Evolutionary conservation across 306 rosid species (phyloP), one percentile per base, ranked within the genome.

Genomic region (Pterocarpus macrocarpus): DNA sequence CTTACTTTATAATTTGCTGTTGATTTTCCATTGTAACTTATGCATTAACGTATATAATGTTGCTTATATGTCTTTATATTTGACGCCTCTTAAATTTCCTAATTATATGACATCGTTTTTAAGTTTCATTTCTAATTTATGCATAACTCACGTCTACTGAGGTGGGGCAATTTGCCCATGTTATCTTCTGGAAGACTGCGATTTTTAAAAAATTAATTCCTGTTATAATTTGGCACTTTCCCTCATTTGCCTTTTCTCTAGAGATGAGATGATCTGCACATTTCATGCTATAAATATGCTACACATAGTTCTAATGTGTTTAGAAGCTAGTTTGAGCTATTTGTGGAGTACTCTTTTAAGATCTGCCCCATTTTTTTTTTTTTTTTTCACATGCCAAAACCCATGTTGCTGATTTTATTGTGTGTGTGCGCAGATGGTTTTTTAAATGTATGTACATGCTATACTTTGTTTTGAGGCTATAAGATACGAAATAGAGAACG

Each of bases 1-100:
- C 62, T 57, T 76, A 80, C 59, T 77, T 56, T 65, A 70, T 67
- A 61, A 62, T 44, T 43, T 73, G 39, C 64, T 35, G 30, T 15
- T 69, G 63, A 61, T 39, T 58, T 77, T 65, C 50, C 47, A 39
- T 5, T 75, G 56, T n/a, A 56, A 57, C 14, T 73, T 22, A 17
- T 73, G 53, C 35, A 8, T 49, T 8, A 17, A 17, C 5, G 0
- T 39, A 8, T 67, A 7, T 22, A 67, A 2, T 17, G 36, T 16
- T 43, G 55, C 34, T 17, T 43, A 67, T 9, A 5, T 43, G 71
- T 68, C n/a, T 10, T 16, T 43, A 56, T 22, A 17, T 43, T 22
- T 10, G 35, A 68, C 41, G 43, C n/a, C 10, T 68, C 9, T 65
- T 10, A 68, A 47, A 22, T 45, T 47, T 47, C 74, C 38, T 69